Evolutionary conservation across 257 asterid species (phyloP).

Genomic region (Fraxinus anomala): DNA sequence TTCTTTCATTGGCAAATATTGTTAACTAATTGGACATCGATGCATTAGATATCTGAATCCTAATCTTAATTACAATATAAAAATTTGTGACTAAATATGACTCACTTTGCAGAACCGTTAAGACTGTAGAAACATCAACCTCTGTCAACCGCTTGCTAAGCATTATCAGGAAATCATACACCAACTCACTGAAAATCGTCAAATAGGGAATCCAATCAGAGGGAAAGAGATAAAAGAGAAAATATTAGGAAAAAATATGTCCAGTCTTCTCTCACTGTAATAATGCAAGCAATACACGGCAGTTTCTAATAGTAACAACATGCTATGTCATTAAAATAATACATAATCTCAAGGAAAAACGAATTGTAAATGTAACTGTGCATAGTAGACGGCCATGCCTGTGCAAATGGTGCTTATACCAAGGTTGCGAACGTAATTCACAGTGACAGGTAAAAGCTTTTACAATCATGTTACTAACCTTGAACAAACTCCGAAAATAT

Average conservation of each 20-base stretch:
- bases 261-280: background rate
- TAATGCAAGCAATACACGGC: background rate
- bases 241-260: background rate
- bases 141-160: slow-evolving; percentile 92
- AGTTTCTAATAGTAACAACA: background rate
- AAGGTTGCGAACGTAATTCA: background rate
- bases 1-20: background rate
- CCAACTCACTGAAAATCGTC: slow-evolving; percentile 70
- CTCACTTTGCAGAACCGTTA: slow-evolving; percentile 82
- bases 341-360: background rate
- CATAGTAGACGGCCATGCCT: background rate
- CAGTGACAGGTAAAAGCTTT: slow-evolving; percentile 1
- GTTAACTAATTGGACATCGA: background rate
- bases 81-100: background rate
- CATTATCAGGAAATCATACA: slow-evolving; percentile 82
- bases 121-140: slow-evolving; percentile 87
- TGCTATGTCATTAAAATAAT: background rate
- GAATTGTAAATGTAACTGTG: background rate
- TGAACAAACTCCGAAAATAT: slow-evolving; percentile 80
- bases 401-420: background rate
- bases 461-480: slow-evolving; percentile 51
- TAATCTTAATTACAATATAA: slow-evolving; percentile 3
- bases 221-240: background rate
- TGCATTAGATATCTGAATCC: background rate
- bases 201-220: slow-evolving; percentile 25